Conservation (phyloP, 495 filamentous ascomycete genomes). For the Penicillium cataractarum region DNA sequence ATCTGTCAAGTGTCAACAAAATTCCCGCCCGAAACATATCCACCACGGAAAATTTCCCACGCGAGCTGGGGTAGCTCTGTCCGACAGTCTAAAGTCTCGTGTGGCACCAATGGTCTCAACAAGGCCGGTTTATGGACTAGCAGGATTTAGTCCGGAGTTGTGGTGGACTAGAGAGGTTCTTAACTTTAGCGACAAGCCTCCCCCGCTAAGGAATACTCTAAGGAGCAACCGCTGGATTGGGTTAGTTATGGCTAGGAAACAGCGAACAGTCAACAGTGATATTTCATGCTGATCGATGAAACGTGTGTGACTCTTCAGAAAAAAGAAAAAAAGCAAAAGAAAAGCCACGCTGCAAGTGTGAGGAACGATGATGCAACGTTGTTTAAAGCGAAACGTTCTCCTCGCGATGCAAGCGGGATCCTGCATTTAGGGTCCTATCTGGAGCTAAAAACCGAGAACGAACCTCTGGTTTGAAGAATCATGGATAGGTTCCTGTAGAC, state of each 20-base stretch:
- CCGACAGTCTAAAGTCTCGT: neutral
- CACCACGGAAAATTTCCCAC: neutral
- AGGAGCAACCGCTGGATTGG: neutral
- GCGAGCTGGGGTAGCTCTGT: neutral
- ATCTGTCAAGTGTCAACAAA: neutral
- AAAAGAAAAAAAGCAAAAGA: neutral
- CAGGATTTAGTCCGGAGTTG: neutral
- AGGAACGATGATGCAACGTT: neutral
- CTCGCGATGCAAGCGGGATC: neutral
- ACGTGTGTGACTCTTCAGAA: neutral
- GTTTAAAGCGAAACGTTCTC: neutral
- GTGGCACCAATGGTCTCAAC: neutral
- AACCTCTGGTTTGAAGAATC: neutral
- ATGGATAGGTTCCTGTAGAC: neutral
- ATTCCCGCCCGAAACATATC: neutral
- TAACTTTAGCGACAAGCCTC: constrained; percentile 3
- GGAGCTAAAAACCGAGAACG: neutral
- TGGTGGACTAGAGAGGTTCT: neutral
- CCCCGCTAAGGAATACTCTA: neutral
- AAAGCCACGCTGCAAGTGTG: neutral
- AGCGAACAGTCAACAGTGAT: too few species aligned
- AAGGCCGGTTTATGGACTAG: neutral
- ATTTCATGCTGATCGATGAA: neutral
- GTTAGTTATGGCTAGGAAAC: neutral
- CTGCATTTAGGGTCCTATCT: neutral